phyloP scores from a whole-genome alignment of 148 eudicot species.

The Salicornia ramosissima region DNA sequence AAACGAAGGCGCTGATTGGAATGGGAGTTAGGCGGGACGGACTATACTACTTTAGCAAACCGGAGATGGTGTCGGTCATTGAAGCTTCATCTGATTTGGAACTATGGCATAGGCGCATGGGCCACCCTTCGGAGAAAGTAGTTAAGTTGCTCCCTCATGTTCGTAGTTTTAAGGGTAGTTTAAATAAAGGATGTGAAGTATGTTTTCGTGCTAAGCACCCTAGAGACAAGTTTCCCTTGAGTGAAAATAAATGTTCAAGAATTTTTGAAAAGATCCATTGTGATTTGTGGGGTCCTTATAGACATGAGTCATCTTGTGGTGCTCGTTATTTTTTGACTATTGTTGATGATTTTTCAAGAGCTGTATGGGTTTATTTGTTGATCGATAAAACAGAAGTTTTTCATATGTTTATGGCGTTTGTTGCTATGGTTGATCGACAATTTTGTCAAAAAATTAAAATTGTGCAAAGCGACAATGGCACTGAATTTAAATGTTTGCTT shows the following conservation, averaged over 20 bases:
- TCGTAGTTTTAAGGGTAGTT: neutral
- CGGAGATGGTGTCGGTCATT: no score
- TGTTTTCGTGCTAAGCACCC: neutral
- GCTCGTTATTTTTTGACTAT: neutral
- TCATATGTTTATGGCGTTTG: neutral
- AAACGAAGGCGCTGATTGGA: neutral
- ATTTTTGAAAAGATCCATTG: neutral
- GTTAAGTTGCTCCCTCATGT: neutral
- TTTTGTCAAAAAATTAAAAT: neutral
- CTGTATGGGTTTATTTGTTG: neutral
- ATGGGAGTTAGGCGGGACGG: neutral
- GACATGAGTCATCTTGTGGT: no score
- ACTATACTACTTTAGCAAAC: neutral
- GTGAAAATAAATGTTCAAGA: neutral
- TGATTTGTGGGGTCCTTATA: neutral
- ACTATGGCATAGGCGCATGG: neutral
- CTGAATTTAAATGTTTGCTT: neutral
- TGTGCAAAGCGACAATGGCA: neutral
- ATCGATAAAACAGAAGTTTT: neutral
- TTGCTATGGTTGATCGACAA: neutral
- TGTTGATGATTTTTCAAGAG: neutral
- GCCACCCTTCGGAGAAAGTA: neutral
- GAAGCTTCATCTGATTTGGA: neutral
- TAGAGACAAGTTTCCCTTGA: neutral
- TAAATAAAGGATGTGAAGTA: no score